Percentiles rank a stretch among this genome's conserved stretches.
Evolutionary conservation across 2,329 filamentous ascomycete genomes (phyloP).

Genomic region (Neopestalotiopsis sp.): DNA sequence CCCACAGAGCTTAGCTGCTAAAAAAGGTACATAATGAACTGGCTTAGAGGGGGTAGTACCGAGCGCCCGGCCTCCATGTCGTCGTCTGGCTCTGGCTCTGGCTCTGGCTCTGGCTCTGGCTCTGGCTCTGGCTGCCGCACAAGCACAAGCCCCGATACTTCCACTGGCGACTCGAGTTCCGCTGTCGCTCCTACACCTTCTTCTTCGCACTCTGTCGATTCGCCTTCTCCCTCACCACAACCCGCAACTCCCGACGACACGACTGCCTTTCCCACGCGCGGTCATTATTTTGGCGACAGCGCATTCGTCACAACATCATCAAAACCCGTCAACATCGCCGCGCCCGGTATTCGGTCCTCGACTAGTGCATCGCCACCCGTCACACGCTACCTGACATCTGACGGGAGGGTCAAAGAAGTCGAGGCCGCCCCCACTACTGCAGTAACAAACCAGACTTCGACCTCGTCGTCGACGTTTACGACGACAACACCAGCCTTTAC

Average conservation of each 20-base stretch:
- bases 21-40: conserved; percentile 23
- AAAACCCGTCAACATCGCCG: conserved; percentile 42
- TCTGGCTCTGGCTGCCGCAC: conserved; percentile 20
- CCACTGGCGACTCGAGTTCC: conserved; percentile 22
- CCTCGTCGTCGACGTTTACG: neutral
- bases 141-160: conserved; percentile 20
- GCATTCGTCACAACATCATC: conserved; percentile 27
- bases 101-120: conserved; percentile 15
- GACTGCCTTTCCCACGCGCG: conserved; percentile 31
- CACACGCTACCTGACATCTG: conserved; percentile 23
- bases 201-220: conserved; percentile 44
- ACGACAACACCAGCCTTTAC: neutral
- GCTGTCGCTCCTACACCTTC: conserved; percentile 39
- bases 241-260: conserved; percentile 48
- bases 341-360: conserved; percentile 29
- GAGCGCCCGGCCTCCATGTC: conserved; percentile 14
- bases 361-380: conserved; percentile 26
- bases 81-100: conserved; percentile 14
- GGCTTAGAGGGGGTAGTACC: conserved; percentile 21
- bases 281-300: conserved; percentile 32
- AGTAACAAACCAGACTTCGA: conserved; percentile 30
- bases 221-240: conserved; percentile 46
- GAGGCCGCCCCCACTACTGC: conserved; percentile 16
- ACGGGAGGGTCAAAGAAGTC: conserved; percentile 20
- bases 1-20: conserved; percentile 19